A percentile compares a stretch with the other conserved stretches of the same genome.
phyloP scores from a whole-genome alignment of 306 rosid genomes.

The Echinosophora koreensis region DNA sequence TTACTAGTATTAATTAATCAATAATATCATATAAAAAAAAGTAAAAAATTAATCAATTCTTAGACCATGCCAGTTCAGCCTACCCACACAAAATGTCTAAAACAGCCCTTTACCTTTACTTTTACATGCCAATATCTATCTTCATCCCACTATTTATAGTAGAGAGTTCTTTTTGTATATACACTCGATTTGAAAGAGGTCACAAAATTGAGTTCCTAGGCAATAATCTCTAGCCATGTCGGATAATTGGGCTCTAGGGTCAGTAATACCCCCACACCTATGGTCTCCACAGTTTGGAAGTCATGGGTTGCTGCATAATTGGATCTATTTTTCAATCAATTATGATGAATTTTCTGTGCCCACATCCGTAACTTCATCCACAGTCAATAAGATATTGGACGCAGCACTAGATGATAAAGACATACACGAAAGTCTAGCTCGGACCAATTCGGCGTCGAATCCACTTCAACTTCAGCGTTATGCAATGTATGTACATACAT shows the following conservation, averaged over 20 bases:
- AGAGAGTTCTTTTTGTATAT: background rate
- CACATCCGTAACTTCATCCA: background rate
- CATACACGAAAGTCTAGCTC: background rate
- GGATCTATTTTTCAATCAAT: background rate
- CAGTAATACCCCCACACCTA: background rate
- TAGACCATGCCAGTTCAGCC: too few relatives aligned
- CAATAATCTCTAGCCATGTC: background rate
- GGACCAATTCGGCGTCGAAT: background rate
- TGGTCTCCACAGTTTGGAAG: background rate
- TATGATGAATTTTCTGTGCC: background rate
- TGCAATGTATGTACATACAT: background rate
- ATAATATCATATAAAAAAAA: too few relatives aligned
- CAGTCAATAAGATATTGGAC: background rate
- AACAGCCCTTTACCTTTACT: background rate
- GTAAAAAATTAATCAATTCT: too few relatives aligned
- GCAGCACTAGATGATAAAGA: background rate
- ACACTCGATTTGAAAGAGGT: background rate
- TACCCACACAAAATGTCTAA: background rate
- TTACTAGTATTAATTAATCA: too few relatives aligned
- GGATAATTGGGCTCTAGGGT: background rate
- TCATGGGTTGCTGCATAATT: background rate
- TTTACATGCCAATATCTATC: background rate
- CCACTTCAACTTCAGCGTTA: too few relatives aligned
- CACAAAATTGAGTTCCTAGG: background rate
- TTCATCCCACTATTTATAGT: background rate